Base-by-base conservation (phyloP, 805 yeast genomes). In the Metschnikowia noctiluminum region DNA sequence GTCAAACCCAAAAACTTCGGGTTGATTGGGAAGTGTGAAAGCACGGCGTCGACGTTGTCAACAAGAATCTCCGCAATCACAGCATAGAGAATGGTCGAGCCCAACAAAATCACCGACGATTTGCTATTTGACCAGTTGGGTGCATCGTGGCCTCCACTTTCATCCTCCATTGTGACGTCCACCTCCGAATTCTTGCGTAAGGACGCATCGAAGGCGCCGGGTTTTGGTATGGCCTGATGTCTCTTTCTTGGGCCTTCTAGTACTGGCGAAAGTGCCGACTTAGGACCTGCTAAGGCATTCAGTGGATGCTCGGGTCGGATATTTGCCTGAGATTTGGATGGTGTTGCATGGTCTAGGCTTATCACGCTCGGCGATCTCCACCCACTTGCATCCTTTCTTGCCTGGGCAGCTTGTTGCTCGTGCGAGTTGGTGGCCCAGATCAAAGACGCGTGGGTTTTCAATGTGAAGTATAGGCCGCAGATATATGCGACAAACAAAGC, bases 101-200 rank as follows among this genome's bases (percentile, higher is more conserved):
- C 80, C 7, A 94, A 72, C 40, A 94, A 73, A 46, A 94, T 91
- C 14, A 85, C 78, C 0, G 96, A 79, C 2, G 96, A 87, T 66
- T 90, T 92, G 13, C 72, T 71, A 60, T 92, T 79, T 7, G 96
- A 85, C 99, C 99, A 94, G 63, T 94, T 94, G 40, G 99, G 98
- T 0, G 97, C 95, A 64, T 90, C 97, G 58, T 92, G 97, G 1
- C 96, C 95, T 6, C 86, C 85, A n/a, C 30, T 15, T 7, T 49
- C 48, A 10, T 42, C 50, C 27, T 16, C 21, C 36, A 38, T 21
- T 2, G 45, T 32, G 11, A 34, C 35, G 28, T 42, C 50, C 2
- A 43, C 46, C 28, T 42, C 50, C 9, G 41, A 28, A 14, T 46
- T 46, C 27, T 46, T 46, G 8, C 7, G 14, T 6, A 21, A 21